Conservation (phyloP, 352 stramenopile species). For the Globisporangium uncinulatum region DNA sequence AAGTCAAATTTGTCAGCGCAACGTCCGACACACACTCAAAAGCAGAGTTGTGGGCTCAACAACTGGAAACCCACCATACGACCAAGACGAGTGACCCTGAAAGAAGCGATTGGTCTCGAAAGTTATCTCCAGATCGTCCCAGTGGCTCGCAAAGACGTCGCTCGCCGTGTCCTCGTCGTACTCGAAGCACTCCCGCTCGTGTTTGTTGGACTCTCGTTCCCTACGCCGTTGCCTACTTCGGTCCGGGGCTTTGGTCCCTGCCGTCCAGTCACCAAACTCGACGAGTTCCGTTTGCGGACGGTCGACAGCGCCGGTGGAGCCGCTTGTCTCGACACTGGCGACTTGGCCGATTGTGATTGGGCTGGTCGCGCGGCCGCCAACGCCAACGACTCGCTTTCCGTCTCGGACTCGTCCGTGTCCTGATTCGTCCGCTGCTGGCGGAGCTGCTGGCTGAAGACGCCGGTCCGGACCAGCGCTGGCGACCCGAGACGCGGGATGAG, state of each 20-base stretch:
- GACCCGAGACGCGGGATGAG: conserved; percentile 57
- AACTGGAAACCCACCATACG: background rate
- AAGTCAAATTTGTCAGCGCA: background rate
- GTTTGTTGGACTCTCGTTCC: conserved; percentile 5
- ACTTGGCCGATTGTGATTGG: background rate
- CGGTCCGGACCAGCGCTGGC: conserved; percentile 17
- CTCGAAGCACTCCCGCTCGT: background rate
- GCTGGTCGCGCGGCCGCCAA: too few relatives aligned
- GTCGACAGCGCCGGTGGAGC: background rate
- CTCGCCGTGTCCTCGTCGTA: conserved; percentile 2
- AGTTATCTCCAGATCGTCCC: conserved; percentile 2
- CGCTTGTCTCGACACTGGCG: background rate
- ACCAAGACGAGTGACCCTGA: background rate
- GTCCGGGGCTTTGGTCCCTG: conserved; percentile 11
- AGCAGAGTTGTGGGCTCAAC: background rate
- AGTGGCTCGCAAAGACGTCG: conserved; percentile 6
- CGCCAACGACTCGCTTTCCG: conserved; percentile 1
- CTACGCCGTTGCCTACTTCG: background rate
- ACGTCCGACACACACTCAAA: background rate
- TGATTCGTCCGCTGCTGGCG: conserved; percentile 16
- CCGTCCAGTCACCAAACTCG: conserved; percentile 9
- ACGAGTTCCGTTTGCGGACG: conserved; percentile 13
- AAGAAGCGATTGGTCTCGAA: background rate
- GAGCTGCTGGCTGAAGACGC: background rate
- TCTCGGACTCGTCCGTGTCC: conserved; percentile 32